Percentiles rank a stretch among this genome's conserved stretches.
Evolutionary conservation across 345 rosid genomes (phyloP).

Genomic region (Excoecaria agallocha): DNA sequence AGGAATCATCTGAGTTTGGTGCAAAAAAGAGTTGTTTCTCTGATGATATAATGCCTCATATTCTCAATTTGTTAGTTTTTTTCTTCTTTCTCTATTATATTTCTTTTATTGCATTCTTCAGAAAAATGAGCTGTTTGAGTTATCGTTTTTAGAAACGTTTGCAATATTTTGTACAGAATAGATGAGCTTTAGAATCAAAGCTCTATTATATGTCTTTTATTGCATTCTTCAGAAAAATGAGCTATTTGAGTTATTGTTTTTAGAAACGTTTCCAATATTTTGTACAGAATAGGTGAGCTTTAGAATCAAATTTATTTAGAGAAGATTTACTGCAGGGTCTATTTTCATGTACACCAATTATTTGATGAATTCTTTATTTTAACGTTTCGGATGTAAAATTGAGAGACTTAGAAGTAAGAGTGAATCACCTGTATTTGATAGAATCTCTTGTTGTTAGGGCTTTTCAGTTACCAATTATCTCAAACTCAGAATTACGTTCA

Average conservation of each 20-base stretch:
- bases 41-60: slow-evolving; percentile 63
- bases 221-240: neutral
- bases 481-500: too few relatives aligned
- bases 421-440: neutral
- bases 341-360: neutral
- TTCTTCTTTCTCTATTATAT: neutral
- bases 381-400: neutral
- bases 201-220: neutral
- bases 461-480: too few relatives aligned
- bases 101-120: neutral
- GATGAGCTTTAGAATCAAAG: neutral
- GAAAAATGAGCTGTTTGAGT: too few relatives aligned
- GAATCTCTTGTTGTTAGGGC: neutral
- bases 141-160: neutral
- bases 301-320: too few relatives aligned
- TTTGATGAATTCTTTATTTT: neutral
- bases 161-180: neutral
- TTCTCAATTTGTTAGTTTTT: slow-evolving; percentile 65
- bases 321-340: neutral
- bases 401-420: neutral
- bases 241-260: neutral
- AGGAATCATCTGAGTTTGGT: slow-evolving; percentile 48
- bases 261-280: neutral
- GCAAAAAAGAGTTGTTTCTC: slow-evolving; percentile 29
- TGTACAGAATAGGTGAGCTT: neutral